Evolutionary conservation across 129 eudicot species (phyloP), one percentile per base, ranked within the genome.

Genomic region (Rutidosis leptorrhynchoides): DNA sequence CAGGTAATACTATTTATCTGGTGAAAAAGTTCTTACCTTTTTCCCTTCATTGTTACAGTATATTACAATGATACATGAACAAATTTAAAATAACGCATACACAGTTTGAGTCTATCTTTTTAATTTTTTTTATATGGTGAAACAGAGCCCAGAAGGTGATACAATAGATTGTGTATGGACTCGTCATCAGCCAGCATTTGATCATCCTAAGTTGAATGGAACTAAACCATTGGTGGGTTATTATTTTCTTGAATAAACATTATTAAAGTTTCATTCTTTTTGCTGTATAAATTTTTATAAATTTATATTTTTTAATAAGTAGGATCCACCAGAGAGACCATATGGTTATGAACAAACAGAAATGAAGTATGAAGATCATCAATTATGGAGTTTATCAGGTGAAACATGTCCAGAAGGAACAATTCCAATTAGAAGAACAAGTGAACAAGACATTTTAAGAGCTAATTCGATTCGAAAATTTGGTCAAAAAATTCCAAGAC

Each of bases 71-170:
- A n/a, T n/a, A n/a, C 61, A 17, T 32, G 4, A 28, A 65, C 45
- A 43, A 17, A 17, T 26, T 37, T 40, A 11, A 11, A 40, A 40
- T 2, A 22, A 1, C 0, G 15, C 28, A 16, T 16, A 17, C 8
- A 21, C 61, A 15, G 17, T 53, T 55, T 19, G 65, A 74, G 30
- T 0, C 21, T 24, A 26, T 74, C 59, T 46, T 59, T 14, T 43
- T 51, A 22, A 43, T 21, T 62, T 62, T 74, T 0, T 67, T 37
- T 11, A 2, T 37, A 9, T 12, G 45, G 45, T 59, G 63, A 3
- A 65, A 70, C 84, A 94, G 99, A 94, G 99, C 61, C 87, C 91
- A 9, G 97, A 94, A 65, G 99, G 97, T 58, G 99, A 94, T 83
- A 59, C 78, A 7, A 94, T 94, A 80, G 97, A 94, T 42, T 94